A percentile compares a stretch with the other conserved stretches of the same genome.
Evolutionary conservation across 2,329 filamentous ascomycete species (phyloP).

Genomic region (Fusarium austroafricanum): DNA sequence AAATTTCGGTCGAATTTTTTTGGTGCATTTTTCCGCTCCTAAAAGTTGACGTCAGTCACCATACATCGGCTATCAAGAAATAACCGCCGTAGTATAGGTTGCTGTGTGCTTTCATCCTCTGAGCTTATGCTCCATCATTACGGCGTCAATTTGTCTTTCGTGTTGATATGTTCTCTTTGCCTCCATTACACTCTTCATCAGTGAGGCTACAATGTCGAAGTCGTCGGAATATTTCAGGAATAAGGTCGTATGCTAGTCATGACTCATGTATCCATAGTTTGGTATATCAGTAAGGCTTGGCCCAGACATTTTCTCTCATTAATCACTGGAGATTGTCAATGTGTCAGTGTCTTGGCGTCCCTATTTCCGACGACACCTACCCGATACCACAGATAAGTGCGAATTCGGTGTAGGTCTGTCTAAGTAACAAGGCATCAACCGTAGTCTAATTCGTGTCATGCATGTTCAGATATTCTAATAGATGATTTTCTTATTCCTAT

Average conservation of each 20-base stretch:
- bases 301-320: background rate
- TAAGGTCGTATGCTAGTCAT: background rate
- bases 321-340: background rate
- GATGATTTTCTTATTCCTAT: background rate
- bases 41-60: conserved; percentile 6
- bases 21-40: background rate
- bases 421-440: background rate
- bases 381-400: background rate
- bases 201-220: background rate
- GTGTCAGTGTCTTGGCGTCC: background rate
- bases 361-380: background rate
- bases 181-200: no score
- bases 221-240: background rate
- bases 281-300: background rate
- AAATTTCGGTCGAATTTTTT: conserved; percentile 11
- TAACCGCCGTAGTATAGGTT: background rate
- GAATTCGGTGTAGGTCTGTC: background rate
- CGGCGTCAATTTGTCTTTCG: no score
- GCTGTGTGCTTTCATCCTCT: background rate
- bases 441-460: background rate
- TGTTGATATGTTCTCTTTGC: background rate
- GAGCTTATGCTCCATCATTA: background rate
- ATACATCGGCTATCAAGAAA: background rate
- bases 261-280: background rate
- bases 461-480: background rate